Percentiles rank a stretch among this genome's conserved stretches.
Evolutionary conservation across 164 flowering plant genomes (phyloP).

Genomic region (Stephania yunnanensis): DNA sequence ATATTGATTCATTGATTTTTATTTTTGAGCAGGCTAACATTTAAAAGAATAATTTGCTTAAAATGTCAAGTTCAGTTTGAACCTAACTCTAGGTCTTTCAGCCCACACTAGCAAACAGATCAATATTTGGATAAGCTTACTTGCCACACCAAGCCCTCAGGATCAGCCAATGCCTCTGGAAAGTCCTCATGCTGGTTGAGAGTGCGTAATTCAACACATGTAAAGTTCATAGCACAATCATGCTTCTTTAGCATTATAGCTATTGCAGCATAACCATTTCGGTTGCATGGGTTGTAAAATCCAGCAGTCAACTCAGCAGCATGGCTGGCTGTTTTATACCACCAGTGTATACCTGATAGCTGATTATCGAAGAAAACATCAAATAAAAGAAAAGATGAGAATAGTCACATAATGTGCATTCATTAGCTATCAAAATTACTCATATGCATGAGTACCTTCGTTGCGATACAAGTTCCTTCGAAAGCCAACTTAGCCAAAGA

Average conservation of each 20-base stretch:
- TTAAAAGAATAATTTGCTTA: too few species aligned
- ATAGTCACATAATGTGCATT: not conserved
- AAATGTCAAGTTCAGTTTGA: too few species aligned
- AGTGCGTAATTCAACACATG: conserved; percentile 53
- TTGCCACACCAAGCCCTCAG: conserved; percentile 89
- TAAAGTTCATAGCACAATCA: conserved; percentile 55
- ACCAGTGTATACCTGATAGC: conserved; percentile 90
- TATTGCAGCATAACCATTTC: conserved; percentile 80
- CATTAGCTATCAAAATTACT: not conserved
- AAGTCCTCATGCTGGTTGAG: conserved; percentile 51
- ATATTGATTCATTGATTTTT: too few species aligned
- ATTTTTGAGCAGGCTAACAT: too few species aligned
- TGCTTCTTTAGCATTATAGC: conserved; percentile 74
- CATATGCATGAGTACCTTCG: conserved; percentile 46
- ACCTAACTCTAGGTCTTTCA: too few species aligned
- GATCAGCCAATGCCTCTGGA: conserved; percentile 69
- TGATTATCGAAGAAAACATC: conserved; percentile 30
- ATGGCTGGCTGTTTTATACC: conserved; percentile 96
- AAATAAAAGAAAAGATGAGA: conserved; percentile 8
- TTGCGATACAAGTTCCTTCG: conserved; percentile 70
- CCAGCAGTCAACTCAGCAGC: conserved; percentile 96
- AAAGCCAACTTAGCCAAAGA: conserved; percentile 79
- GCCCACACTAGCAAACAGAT: not conserved
- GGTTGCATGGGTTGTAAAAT: conserved; percentile 77
- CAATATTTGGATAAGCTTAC: conserved; percentile 22